Percentiles rank a stretch among this genome's conserved stretches.
phyloP scores from a whole-genome alignment of 495 filamentous ascomycete species.

The Poronia punctata region DNA sequence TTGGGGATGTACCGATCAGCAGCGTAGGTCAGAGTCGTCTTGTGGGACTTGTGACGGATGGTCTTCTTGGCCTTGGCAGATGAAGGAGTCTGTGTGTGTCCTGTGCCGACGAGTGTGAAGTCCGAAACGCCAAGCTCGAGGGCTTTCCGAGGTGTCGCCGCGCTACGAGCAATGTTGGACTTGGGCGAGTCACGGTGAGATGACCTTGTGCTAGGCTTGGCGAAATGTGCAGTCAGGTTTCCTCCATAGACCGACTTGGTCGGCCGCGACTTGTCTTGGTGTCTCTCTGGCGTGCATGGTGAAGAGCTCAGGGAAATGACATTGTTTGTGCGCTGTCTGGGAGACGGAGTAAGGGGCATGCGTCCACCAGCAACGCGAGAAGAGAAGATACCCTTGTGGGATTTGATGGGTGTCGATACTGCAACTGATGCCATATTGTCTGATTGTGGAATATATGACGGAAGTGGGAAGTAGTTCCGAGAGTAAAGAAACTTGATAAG shows the following conservation, averaged over 20 bases:
- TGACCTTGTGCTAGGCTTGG: slow-evolving; percentile 55
- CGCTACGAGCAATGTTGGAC: slow-evolving; percentile 78
- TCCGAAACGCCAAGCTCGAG: slow-evolving; percentile 92
- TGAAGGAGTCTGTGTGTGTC: slow-evolving; percentile 61
- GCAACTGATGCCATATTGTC: slow-evolving; percentile 76
- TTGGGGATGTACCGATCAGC: slow-evolving; percentile 98
- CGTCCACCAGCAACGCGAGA: slow-evolving; percentile 88
- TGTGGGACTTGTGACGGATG: slow-evolving; percentile 58
- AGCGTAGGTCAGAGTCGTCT: slow-evolving; percentile 75
- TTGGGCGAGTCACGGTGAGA: slow-evolving; percentile 75
- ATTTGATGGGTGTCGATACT: slow-evolving; percentile 88
- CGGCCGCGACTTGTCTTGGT: slow-evolving; percentile 45
- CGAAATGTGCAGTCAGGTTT: slow-evolving; percentile 67
- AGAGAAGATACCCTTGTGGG: slow-evolving; percentile 87
- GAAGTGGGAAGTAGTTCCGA: slow-evolving; percentile 26
- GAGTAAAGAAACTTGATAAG: slow-evolving; percentile 38
- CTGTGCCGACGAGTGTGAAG: slow-evolving; percentile 81
- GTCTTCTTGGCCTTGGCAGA: slow-evolving; percentile 58
- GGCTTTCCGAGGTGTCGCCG: slow-evolving; percentile 61
- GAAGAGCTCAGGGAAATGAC: slow-evolving; percentile 51
- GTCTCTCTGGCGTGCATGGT: slow-evolving; percentile 72
- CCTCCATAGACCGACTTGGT: slow-evolving; percentile 63
- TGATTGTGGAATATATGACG: slow-evolving; percentile 24
- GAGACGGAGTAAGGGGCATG: slow-evolving; percentile 90
- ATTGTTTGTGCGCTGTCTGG: slow-evolving; percentile 44